Conservation (phyloP, 768 basidiomycete species). For the Pleurotus cornucopiae region DNA sequence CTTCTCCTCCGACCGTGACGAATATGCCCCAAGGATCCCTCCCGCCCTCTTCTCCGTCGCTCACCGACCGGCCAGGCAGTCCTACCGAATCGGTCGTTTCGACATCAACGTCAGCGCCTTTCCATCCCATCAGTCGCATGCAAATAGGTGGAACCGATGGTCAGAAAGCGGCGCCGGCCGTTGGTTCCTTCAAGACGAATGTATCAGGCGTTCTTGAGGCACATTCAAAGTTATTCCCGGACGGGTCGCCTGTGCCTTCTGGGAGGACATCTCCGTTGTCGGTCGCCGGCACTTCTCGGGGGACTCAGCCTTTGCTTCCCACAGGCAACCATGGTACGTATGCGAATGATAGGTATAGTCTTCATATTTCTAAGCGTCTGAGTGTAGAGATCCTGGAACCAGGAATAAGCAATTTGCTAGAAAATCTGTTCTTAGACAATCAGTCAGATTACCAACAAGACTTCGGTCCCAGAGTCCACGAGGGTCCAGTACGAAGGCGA, state of each 20-base stretch:
- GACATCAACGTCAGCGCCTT: constrained; percentile 58
- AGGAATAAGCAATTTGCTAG: constrained; percentile 83
- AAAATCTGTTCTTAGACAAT: constrained; percentile 85
- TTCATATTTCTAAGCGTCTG: constrained; percentile 1
- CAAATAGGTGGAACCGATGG: constrained; percentile 72
- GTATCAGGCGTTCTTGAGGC: constrained; percentile 81
- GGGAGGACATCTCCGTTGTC: constrained; percentile 77
- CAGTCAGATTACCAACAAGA: constrained; percentile 83
- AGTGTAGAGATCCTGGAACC: constrained; percentile 81
- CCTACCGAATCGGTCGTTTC: constrained; percentile 84
- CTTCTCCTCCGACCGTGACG: constrained; percentile 31
- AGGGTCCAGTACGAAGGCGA: constrained; percentile 76
- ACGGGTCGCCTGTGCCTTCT: constrained; percentile 67
- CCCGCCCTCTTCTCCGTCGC: constrained; percentile 21
- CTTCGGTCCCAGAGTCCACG: constrained; percentile 85
- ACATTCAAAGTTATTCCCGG: constrained; percentile 61
- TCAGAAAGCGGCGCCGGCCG: constrained; percentile 84
- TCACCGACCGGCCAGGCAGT: constrained; percentile 61
- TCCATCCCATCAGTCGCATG: constrained; percentile 55
- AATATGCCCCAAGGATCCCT: constrained; percentile 25
- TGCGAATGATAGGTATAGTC: neutral
- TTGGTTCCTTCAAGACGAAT: constrained; percentile 81
- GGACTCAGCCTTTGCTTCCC: constrained; percentile 44
- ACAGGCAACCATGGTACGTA: constrained; percentile 71
- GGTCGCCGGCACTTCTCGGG: constrained; percentile 51